Percentiles rank a stretch among this genome's conserved stretches.
phyloP scores from a whole-genome alignment of 2,329 filamentous ascomycete species.

The Rachicladosporium sp. region DNA sequence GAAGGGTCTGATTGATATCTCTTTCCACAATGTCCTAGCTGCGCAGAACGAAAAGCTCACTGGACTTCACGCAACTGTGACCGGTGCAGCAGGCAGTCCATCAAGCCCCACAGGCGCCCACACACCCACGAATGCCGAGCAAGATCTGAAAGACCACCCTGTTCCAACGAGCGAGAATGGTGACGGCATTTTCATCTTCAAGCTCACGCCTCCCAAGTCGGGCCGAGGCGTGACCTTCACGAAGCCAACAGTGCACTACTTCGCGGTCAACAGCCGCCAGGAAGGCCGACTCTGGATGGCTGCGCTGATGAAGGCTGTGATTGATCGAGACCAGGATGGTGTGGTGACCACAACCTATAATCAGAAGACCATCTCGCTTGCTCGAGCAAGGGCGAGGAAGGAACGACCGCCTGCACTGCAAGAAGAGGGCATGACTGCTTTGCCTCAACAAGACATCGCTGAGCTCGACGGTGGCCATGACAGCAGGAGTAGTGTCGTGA shows the following conservation, averaged over 20 bases:
- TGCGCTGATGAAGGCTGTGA: conserved; percentile 95
- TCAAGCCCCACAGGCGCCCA: conserved; percentile 38
- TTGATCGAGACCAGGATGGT: conserved; percentile 67
- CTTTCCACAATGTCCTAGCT: conserved; percentile 89
- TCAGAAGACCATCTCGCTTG: conserved; percentile 87
- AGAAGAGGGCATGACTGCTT: conserved; percentile 28
- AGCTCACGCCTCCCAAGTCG: conserved; percentile 79
- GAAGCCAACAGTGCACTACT: conserved; percentile 94
- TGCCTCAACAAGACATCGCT: too few species aligned
- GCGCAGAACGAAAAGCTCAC: conserved; percentile 86
- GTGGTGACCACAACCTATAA: conserved; percentile 86
- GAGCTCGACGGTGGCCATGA: too few species aligned
- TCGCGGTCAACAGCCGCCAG: conserved; percentile 82
- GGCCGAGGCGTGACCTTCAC: conserved; percentile 94
- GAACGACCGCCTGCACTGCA: conserved; percentile 83
- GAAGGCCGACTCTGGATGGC: conserved; percentile 98
- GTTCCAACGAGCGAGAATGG: conserved; percentile 33
- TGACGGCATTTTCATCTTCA: conserved; percentile 84
- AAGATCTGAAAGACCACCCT: conserved; percentile 26
- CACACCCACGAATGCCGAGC: conserved; percentile 25
- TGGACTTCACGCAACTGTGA: conserved; percentile 81
- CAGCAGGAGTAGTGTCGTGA: too few species aligned
- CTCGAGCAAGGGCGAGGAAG: conserved; percentile 75
- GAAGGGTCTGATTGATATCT: conserved; percentile 93
- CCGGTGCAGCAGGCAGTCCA: conserved; percentile 64